phyloP scores from a whole-genome alignment of 345 rosid species.

The Ceriops decandra region DNA sequence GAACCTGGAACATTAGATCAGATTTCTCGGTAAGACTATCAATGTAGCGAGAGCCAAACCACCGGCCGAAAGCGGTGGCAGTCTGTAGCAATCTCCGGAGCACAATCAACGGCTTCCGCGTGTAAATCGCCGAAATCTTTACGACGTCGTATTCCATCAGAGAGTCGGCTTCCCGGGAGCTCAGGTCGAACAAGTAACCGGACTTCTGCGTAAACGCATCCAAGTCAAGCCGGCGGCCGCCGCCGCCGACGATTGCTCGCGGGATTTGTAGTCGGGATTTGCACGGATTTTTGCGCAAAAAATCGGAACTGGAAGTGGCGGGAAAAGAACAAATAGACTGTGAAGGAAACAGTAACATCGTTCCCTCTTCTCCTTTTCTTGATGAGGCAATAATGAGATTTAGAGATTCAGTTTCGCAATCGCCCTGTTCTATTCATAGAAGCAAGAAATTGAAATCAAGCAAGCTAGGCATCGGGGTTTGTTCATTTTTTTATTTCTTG shows the following conservation, averaged over 20 bases:
- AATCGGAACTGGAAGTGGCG: conserved; percentile 29
- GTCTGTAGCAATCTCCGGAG: conserved; percentile 71
- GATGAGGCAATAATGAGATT: no score
- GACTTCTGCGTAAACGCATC: conserved; percentile 83
- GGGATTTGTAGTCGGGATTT: conserved; percentile 7
- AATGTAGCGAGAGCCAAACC: conserved; percentile 65
- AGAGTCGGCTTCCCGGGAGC: conserved; percentile 58
- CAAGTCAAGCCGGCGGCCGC: conserved; percentile 25
- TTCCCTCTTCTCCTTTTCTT: not conserved
- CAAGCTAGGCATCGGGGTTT: no score
- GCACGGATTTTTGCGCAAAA: not conserved
- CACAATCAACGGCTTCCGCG: conserved; percentile 63
- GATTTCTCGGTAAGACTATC: conserved; percentile 65
- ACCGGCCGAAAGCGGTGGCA: conserved; percentile 60
- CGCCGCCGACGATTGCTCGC: conserved; percentile 20
- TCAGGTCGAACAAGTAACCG: conserved; percentile 71
- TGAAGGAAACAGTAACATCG: conserved; percentile 25
- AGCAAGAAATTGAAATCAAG: no score
- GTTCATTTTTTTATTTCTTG: no score
- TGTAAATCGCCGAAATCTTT: conserved; percentile 47
- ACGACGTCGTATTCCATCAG: conserved; percentile 49
- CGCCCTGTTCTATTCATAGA: no score
- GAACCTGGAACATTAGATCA: conserved; percentile 70
- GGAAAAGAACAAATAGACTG: conserved; percentile 35
- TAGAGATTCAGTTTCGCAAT: no score